Evolutionary conservation across 164 flowering plant species (phyloP).

Genomic region (Umbellularia californica): DNA sequence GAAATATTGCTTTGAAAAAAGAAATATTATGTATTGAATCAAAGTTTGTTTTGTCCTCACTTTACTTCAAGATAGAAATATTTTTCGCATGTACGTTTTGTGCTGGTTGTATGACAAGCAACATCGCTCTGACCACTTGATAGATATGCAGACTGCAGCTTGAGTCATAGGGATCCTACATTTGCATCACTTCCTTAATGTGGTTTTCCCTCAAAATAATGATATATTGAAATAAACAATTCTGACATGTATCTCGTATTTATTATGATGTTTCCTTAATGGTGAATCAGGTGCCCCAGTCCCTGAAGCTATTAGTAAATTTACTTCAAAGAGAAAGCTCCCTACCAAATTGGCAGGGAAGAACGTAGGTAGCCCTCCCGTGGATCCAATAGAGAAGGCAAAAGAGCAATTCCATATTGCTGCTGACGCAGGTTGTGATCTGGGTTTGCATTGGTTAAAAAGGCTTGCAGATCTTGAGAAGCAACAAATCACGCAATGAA

Average conservation of each 20-base stretch:
- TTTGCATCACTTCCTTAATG: not conserved
- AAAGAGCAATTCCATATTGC: slow-evolving; percentile 68
- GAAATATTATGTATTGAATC: not conserved
- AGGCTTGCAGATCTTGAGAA: slow-evolving; percentile 65
- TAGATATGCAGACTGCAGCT: not conserved
- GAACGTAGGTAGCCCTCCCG: slow-evolving; percentile 10
- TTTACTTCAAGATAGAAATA: not conserved
- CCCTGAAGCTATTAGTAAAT: slow-evolving; percentile 63
- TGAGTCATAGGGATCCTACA: not conserved
- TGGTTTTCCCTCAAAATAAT: not conserved
- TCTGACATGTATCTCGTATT: not conserved
- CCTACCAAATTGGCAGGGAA: slow-evolving; percentile 22
- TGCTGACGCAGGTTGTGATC: slow-evolving; percentile 76
- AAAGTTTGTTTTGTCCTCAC: not conserved
- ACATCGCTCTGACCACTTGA: not conserved
- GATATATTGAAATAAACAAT: not conserved
- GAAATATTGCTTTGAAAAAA: not conserved
- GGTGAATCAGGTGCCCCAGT: slow-evolving; percentile 50
- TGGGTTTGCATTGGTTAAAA: slow-evolving; percentile 78
- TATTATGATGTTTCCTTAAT: not conserved
- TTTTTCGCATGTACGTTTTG: not conserved
- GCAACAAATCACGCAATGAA: slow-evolving; percentile 13
- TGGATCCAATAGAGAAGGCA: slow-evolving; percentile 54
- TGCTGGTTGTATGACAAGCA: not conserved
- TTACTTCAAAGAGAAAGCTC: slow-evolving; percentile 27